These are phyloP conservation scores for Nemania sp. DNA, from an alignment of 2,329 filamentous ascomycete genomes.

Conservation along the genomic window DNA sequence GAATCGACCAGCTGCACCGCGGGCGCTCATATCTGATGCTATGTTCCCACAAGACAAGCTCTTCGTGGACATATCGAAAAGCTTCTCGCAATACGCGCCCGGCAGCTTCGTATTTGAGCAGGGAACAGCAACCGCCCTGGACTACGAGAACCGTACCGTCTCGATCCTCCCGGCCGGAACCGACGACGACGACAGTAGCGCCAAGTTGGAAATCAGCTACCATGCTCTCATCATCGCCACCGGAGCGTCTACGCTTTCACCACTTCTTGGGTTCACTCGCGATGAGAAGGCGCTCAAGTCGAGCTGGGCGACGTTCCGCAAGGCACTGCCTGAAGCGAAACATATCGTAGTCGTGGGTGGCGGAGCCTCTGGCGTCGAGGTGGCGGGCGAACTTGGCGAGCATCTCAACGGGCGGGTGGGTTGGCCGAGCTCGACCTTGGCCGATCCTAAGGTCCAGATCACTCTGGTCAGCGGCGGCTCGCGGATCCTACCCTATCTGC, in stretches of 20 bases:
- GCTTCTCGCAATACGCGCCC: slow-evolving; percentile 46
- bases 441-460: slow-evolving; percentile 45
- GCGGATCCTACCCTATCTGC: slow-evolving; percentile 47
- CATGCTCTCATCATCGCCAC: slow-evolving; percentile 54
- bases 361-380: slow-evolving; percentile 50
- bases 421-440: slow-evolving; percentile 40
- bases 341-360: slow-evolving; percentile 50
- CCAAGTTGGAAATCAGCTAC: slow-evolving; percentile 39
- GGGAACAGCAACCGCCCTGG: slow-evolving; percentile 43
- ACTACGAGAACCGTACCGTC: slow-evolving; percentile 42
- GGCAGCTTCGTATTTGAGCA: slow-evolving; percentile 47
- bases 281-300: slow-evolving; percentile 40
- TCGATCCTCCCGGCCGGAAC: slow-evolving; percentile 27
- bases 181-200: not conserved
- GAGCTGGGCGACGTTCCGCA: slow-evolving; percentile 46
- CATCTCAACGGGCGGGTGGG: slow-evolving; percentile 52
- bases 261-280: slow-evolving; percentile 45
- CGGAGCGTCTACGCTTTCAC: slow-evolving; percentile 49
- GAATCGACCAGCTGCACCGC: slow-evolving; percentile 49
- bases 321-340: slow-evolving; percentile 44
- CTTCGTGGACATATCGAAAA: slow-evolving; percentile 44
- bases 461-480: slow-evolving; percentile 47
- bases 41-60: slow-evolving; percentile 49
- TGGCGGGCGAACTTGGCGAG: slow-evolving; percentile 55
- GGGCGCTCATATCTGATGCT: slow-evolving; percentile 50